Conservation (phyloP, 2,329 filamentous ascomycete species). For the Diplocarpon rosae region DNA sequence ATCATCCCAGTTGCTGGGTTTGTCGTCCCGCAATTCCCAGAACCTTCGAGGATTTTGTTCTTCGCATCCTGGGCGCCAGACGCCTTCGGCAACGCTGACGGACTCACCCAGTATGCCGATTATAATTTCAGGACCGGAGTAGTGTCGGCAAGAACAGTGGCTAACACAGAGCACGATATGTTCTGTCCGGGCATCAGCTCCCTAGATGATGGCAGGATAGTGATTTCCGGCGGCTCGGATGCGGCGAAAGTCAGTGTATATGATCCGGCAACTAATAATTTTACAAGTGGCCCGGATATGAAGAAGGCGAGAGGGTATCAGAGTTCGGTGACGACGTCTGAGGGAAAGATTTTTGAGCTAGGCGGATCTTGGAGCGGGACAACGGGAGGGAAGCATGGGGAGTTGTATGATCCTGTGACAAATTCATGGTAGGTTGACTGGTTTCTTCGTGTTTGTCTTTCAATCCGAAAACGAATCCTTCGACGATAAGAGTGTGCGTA, state of each 20-base stretch:
- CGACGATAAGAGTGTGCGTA: too few species aligned
- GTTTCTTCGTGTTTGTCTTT: too few species aligned
- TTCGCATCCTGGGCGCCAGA: conserved; percentile 2
- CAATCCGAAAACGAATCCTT: too few species aligned
- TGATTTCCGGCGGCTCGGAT: conserved; percentile 11
- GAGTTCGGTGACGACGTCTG: conserved; percentile 1
- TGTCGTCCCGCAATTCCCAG: conserved; percentile 1
- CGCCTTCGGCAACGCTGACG: background rate
- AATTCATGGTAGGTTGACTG: conserved; percentile 32
- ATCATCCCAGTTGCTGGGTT: conserved; percentile 3
- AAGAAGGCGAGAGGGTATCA: conserved; percentile 7
- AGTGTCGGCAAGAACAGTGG: background rate
- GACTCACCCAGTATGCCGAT: conserved; percentile 1
- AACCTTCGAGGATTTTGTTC: background rate
- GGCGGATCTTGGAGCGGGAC: conserved; percentile 5
- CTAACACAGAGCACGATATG: conserved; percentile 15
- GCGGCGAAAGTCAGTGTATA: conserved; percentile 11
- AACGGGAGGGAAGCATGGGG: conserved; percentile 19
- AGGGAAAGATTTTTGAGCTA: conserved; percentile 6
- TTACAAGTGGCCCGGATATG: background rate
- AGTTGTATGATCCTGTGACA: conserved; percentile 36
- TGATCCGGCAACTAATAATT: conserved; percentile 4
- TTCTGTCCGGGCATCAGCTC: conserved; percentile 17
- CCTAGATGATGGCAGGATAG: conserved; percentile 5
- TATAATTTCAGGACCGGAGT: conserved; percentile 2